These are phyloP conservation scores for Aspergillus oerlinghausenensis DNA, from an alignment of 2,329 filamentous ascomycete genomes.

Conservation along the genomic window DNA sequence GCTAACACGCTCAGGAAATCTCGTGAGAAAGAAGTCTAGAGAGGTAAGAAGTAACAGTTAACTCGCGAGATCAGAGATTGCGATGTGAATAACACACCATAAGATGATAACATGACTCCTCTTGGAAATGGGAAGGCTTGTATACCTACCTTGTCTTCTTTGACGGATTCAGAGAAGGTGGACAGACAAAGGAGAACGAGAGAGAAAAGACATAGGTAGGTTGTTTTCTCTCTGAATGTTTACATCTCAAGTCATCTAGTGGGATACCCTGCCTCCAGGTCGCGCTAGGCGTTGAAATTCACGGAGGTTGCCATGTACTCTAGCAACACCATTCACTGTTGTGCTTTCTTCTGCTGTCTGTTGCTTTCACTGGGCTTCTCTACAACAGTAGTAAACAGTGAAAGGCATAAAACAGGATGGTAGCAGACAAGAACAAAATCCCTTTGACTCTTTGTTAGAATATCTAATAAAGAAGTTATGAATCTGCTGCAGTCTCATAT, in stretches of 20 bases:
- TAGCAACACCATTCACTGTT: background rate
- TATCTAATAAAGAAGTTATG: background rate
- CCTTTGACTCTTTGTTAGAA: background rate
- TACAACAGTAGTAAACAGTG: background rate
- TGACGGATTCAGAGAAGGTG: background rate
- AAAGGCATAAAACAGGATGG: background rate
- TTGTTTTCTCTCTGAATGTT: background rate
- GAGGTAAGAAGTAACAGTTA: background rate
- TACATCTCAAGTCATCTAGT: background rate
- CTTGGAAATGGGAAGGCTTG: background rate
- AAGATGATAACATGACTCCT: background rate
- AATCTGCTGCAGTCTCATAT: background rate
- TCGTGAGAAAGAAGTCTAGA: background rate
- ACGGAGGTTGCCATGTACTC: background rate
- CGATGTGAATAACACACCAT: background rate
- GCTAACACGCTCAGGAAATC: background rate
- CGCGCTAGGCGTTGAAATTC: background rate
- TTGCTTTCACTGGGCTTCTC: background rate
- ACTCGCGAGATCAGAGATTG: background rate
- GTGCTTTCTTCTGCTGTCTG: background rate
- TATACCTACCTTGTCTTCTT: background rate
- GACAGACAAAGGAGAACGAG: background rate
- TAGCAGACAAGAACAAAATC: background rate
- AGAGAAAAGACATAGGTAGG: background rate
- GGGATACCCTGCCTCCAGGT: background rate